A percentile compares a stretch with the other conserved stretches of the same genome.
Conservation (phyloP, 805 yeast genomes). For the Cephaloascus albidus region DNA sequence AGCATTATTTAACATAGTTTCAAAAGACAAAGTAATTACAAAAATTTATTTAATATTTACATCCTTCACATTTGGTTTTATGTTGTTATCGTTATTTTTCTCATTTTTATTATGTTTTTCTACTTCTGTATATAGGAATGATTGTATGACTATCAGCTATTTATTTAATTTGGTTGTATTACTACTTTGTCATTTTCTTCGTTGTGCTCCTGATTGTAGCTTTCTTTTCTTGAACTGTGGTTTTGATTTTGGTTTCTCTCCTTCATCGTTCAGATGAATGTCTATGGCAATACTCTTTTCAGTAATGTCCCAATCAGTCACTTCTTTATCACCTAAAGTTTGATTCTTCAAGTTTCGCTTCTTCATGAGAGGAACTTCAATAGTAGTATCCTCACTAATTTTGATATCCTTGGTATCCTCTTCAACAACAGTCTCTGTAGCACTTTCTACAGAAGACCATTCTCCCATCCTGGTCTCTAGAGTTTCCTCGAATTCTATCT, state of each 20-base stretch:
- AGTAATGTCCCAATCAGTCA: no score
- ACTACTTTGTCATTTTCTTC: not conserved
- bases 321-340: no score
- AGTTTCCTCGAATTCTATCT: not conserved
- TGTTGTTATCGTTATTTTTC: not conserved
- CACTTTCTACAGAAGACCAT: slow-evolving; percentile 3
- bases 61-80: not conserved
- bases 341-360: no score
- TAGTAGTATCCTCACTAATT: slow-evolving; percentile 7
- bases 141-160: not conserved
- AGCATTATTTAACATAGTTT: no score
- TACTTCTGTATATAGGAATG: not conserved
- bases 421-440: slow-evolving; percentile 18
- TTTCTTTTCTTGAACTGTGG: slow-evolving; percentile 9
- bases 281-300: no score
- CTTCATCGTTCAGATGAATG: slow-evolving; percentile 3
- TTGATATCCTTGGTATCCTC: slow-evolving; percentile 17
- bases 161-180: not conserved
- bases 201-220: no score
- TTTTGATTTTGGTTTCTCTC: slow-evolving; percentile 1
- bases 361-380: no score
- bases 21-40: no score
- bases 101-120: not conserved
- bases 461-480: slow-evolving; percentile 1
- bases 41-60: no score